Base-by-base conservation (phyloP, 306 rosid genomes). In the Amphicarpaea edgeworthii region DNA sequence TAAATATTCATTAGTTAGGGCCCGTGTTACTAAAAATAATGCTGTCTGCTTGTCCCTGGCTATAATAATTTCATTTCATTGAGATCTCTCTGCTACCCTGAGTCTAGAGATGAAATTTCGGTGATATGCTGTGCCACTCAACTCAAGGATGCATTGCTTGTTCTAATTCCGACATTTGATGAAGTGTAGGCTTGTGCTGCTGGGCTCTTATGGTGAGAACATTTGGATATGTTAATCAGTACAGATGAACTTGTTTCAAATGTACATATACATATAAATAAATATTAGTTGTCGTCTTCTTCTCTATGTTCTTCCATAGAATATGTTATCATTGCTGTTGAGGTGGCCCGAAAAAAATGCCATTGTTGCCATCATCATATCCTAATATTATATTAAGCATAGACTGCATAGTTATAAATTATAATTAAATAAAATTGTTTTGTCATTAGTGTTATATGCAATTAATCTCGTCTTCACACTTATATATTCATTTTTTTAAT, bases 1-100 rank as follows among this genome's bases (percentile, higher is more conserved):
- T 71, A 57, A 73, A 40, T 67, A 72, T 54, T 59, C 66, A 72
- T 80, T 43, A 71, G 73, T 32, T 23, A 43, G 75, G 79, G 78
- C 66, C 23, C 42, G 37, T 51, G 53, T 70, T 49, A 46, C 59
- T 63, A 73, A 74, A 10, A 67, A 64, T 69, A 66, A 64, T 69
- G 70, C 26, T 73, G 54, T 69, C 51, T 46, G 24, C 43, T 41
- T 64, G 28, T 40, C 17, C 42, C 15, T 37, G 47, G 50, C 43
- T 47, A 30, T 12, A 40, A 55, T 71, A 75, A 70, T 46, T 54
- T 70, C 45, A 70, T 46, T 54, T 70, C 45, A 12, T 69, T 17
- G 32, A 47, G 64, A 70, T 75, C 73, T 75, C 70, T 50, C 59
- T 20, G 32, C 59, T 15, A 45, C 73, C 64, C 60, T 32, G 32